Percentiles rank a stretch among this genome's conserved stretches.
Conservation (phyloP, 345 rosid genomes). For the Ricinus communis region DNA sequence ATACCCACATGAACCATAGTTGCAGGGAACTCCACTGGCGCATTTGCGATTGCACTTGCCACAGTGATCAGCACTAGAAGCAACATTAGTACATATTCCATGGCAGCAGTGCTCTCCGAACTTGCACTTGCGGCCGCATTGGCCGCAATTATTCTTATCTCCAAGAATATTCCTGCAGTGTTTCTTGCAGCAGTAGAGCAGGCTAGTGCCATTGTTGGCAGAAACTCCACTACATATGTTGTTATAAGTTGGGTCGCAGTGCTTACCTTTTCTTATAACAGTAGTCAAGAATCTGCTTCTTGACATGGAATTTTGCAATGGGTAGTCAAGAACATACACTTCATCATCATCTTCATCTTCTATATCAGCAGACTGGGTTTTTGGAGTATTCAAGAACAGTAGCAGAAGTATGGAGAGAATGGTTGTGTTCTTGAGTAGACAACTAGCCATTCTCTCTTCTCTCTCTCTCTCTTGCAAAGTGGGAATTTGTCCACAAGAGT, state of each 20-base stretch:
- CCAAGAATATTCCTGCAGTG: slow-evolving; percentile 60
- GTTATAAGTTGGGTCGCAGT: slow-evolving; percentile 24
- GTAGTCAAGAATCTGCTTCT: slow-evolving; percentile 38
- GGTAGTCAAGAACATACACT: slow-evolving; percentile 41
- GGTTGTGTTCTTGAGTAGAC: slow-evolving; percentile 29
- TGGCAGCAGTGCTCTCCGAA: slow-evolving; percentile 60
- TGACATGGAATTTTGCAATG: slow-evolving; percentile 9
- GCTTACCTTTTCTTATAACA: slow-evolving; percentile 46
- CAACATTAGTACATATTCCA: slow-evolving; percentile 42
- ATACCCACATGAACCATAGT: slow-evolving; percentile 63
- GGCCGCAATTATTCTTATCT: slow-evolving; percentile 62
- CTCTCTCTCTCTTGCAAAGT: too few species aligned
- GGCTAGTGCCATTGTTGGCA: slow-evolving; percentile 58
- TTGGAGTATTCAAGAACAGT: slow-evolving; percentile 3
- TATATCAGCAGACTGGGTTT: slow-evolving; percentile 2
- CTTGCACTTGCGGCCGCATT: slow-evolving; percentile 51
- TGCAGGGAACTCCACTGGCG: slow-evolving; percentile 43
- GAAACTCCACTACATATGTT: slow-evolving; percentile 57
- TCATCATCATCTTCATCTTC: slow-evolving; percentile 33
- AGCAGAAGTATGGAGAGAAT: slow-evolving; percentile 20
- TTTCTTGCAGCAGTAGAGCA: slow-evolving; percentile 67
- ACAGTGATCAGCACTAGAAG: slow-evolving; percentile 40
- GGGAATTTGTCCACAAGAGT: not conserved
- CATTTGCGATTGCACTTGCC: slow-evolving; percentile 60
- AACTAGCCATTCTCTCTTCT: slow-evolving; percentile 20